Conservation (phyloP, 306 rosid genomes). For the peach (Prunus persica) region DNA sequence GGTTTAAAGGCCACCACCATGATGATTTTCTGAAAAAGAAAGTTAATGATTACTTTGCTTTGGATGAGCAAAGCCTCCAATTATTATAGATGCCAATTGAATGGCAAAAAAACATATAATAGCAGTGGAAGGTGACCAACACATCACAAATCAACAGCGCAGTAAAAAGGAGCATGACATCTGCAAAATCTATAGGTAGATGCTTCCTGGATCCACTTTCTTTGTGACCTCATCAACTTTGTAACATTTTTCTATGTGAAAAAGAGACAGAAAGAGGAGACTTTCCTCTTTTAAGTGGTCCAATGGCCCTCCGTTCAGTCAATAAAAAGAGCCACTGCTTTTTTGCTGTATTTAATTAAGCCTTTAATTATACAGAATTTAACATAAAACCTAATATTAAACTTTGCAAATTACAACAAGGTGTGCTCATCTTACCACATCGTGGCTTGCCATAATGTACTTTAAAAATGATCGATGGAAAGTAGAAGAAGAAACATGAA, state of each 20-base stretch:
- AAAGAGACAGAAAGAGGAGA: conserved; percentile 10
- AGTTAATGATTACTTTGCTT: not conserved
- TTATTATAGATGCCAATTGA: not conserved
- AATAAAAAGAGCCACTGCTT: conserved; percentile 24
- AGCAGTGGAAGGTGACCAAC: not conserved
- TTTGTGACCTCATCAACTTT: conserved; percentile 39
- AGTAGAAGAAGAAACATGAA: not conserved
- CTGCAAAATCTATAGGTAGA: conserved; percentile 27
- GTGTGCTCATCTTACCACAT: conserved; percentile 29
- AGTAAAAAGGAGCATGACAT: conserved; percentile 36
- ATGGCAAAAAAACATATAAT: not conserved
- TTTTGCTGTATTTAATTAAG: conserved; percentile 7
- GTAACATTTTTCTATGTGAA: not conserved
- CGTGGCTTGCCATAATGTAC: conserved; percentile 20
- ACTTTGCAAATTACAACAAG: not conserved
- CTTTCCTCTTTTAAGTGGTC: conserved; percentile 4
- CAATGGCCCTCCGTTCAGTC: conserved; percentile 26
- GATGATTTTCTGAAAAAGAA: not conserved
- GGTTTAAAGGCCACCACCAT: not conserved
- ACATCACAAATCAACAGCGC: not conserved
- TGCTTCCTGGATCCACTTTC: conserved; percentile 36
- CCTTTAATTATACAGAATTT: not conserved
- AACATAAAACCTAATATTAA: not conserved
- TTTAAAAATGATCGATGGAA: not conserved
- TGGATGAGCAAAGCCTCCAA: not conserved